Evolutionary conservation across 2,329 filamentous ascomycete genomes (phyloP), one percentile per base, ranked within the genome.

Genomic region (Emmonsiellopsis sp.): DNA sequence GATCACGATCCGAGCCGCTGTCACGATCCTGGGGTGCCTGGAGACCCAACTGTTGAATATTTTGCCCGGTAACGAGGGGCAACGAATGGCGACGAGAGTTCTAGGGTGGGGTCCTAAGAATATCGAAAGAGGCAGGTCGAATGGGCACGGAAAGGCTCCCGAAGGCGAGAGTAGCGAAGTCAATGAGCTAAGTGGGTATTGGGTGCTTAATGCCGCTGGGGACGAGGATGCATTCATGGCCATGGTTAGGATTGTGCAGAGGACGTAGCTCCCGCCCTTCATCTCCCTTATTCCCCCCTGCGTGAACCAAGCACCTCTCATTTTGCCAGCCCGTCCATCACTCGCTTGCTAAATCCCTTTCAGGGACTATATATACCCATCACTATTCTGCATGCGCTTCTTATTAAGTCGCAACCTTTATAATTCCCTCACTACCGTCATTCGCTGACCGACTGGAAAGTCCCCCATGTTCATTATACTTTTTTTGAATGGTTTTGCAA

Each of bases 1-100:
- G 21, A 69, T 73, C 44, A 65, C 75, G 55, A 71, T 75, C 48
- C 71, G 70, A 32, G 65, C 73, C 2, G 73, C 71, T 2, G 70
- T 75, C 37, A 73, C 72, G 2, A 57, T 72, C 32, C 60, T 76
- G 5, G 72, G 73, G 21, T 67, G 68, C 53, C 63, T 75, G 10
- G 71, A 75, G 56, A 49, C 66, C 2, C 73, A 74, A 54, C 54
- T 76, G 0, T 68, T 73, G 49, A 65, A 66, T 4, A 66, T 75
- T 49, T 63, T 62, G 17, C 60, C 66, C 2, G 67, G 73, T 49
- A 65, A 72, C 31, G 62, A 73, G 53, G 64, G 68, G 27, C 58
- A 61, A 47, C 54, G 57, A 42, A 56, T 58, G 2, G 62, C 61
- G 32, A 57, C 59, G 37, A 58, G 63, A 42, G 60, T 65, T 50